Percentiles rank a stretch among this genome's conserved stretches.
Conservation (phyloP, 345 rosid species). For the Jatropha curcas region DNA sequence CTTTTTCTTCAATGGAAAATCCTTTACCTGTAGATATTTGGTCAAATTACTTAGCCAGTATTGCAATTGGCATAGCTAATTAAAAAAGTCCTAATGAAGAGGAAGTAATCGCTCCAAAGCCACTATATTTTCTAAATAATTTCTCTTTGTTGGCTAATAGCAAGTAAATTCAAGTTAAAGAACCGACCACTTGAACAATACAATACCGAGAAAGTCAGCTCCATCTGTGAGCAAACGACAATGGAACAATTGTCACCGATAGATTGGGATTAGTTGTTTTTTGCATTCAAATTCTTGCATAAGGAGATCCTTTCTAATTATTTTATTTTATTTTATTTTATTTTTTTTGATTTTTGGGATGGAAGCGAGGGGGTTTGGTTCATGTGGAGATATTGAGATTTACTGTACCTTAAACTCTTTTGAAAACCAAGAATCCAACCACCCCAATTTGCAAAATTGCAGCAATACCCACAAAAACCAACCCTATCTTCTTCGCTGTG, state of each 20-base stretch:
- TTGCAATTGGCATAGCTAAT: neutral
- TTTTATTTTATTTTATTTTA: no score
- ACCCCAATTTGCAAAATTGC: slow-evolving; percentile 69
- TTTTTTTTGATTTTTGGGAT: no score
- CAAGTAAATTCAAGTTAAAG: slow-evolving; percentile 2
- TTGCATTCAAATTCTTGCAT: no score
- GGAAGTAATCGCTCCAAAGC: neutral
- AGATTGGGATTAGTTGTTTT: no score
- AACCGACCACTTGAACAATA: slow-evolving; percentile 78
- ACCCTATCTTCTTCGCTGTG: slow-evolving; percentile 73
- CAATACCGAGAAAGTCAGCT: slow-evolving; percentile 93
- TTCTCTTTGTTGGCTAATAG: neutral
- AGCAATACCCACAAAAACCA: slow-evolving; percentile 66
- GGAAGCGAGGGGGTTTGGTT: no score
- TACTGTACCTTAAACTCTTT: no score
- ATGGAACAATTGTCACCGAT: slow-evolving; percentile 85
- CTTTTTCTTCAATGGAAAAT: no score
- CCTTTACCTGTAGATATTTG: no score
- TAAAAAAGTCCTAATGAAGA: neutral
- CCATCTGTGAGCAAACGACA: slow-evolving; percentile 87
- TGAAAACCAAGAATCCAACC: slow-evolving; percentile 66
- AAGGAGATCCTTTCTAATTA: no score
- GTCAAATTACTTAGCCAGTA: neutral
- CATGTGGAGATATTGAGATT: no score
- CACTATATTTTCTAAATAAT: neutral